Percentiles rank a stretch among this genome's conserved stretches.
Evolutionary conservation across 2,329 filamentous ascomycete species (phyloP).

Genomic region (Cyanodermella asteris): DNA sequence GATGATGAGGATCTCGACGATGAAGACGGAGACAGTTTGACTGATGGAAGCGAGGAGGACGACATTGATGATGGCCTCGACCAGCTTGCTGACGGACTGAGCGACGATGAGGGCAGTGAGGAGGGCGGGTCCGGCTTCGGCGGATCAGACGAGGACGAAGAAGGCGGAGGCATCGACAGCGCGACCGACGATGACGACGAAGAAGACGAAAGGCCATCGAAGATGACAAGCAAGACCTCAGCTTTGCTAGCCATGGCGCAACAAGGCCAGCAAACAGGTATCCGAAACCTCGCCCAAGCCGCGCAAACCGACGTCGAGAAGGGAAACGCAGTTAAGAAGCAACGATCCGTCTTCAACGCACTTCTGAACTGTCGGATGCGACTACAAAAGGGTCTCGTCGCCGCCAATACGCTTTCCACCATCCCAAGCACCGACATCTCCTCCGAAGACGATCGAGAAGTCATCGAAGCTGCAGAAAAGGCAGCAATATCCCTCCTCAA

Average conservation of each 20-base stretch:
- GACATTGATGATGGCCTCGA: constrained; percentile 10
- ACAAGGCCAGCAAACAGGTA: constrained; percentile 43
- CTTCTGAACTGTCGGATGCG: constrained; percentile 80
- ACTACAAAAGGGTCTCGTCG: constrained; percentile 72
- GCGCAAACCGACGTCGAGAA: constrained; percentile 63
- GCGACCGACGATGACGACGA: constrained; percentile 15
- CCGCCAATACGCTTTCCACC: constrained; percentile 49
- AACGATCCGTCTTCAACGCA: constrained; percentile 69
- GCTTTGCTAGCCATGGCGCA: constrained; percentile 42
- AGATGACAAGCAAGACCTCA: too few relatives aligned
- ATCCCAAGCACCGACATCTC: constrained; percentile 22
- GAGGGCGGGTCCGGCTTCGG: neutral
- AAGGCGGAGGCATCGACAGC: constrained; percentile 8
- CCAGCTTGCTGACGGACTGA: neutral
- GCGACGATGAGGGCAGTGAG: neutral
- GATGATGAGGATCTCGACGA: constrained; percentile 20
- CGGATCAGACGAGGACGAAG: constrained; percentile 9
- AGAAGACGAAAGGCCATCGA: constrained; percentile 37
- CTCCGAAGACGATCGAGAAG: constrained; percentile 18
- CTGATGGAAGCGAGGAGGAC: constrained; percentile 12
- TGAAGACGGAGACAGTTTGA: constrained; percentile 3
- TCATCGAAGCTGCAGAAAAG: constrained; percentile 59
- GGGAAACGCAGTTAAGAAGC: constrained; percentile 64
- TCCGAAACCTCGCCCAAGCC: constrained; percentile 41
- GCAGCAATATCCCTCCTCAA: constrained; percentile 73